Base-by-base conservation (phyloP, 495 filamentous ascomycete genomes). In the Hyaloscypha finlandica region DNA sequence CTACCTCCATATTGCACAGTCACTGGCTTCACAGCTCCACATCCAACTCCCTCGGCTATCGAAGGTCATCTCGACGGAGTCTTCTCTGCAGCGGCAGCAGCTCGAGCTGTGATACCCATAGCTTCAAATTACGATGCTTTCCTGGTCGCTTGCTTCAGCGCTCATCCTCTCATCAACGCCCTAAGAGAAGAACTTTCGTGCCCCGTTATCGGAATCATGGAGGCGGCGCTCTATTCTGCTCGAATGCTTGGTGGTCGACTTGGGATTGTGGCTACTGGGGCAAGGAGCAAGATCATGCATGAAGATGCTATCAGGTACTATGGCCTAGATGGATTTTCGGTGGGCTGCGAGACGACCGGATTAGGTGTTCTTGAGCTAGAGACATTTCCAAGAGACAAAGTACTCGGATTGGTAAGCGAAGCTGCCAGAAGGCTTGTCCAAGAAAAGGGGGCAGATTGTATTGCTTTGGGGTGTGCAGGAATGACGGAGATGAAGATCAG, bases 141-240 rank as follows among this genome's bases (percentile, higher is more conserved):
- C 61, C 77, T 84, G 4, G 79, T 84, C 25, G 81, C 81, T 8
- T 84, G 80, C 72, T 83, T 79, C 74, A 79, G 76, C 57, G 78
- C 79, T 61, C 81, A 84, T 69, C 76, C 82, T n/a, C 76, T 83
- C 8, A 83, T 81, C 65, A 70, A 74, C 42, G 78, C 78, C 55
- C 74, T 84, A n/a, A 70, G 79, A n/a, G 81, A 83, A 71, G 82
- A 84, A 65, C 52, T 80, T 56, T 60, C 68, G 11, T 62, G 71
- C 4, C 82, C 80, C 0, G 80, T 82, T 0, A 80, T 83, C 14
- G 81, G 82, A 4, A 83, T 84, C 68, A 82, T 84, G 80, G 81
- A 84, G 63, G 80, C 80, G 12, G 67, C 74, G 35, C 73, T 81
- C 2, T 78, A 77, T 64, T 69, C 78, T 6, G 72, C 76, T 33